Evolutionary conservation across 2,329 filamentous ascomycete species (phyloP), one percentile per base, ranked within the genome.

Genomic region (Albifimbria verrucaria): DNA sequence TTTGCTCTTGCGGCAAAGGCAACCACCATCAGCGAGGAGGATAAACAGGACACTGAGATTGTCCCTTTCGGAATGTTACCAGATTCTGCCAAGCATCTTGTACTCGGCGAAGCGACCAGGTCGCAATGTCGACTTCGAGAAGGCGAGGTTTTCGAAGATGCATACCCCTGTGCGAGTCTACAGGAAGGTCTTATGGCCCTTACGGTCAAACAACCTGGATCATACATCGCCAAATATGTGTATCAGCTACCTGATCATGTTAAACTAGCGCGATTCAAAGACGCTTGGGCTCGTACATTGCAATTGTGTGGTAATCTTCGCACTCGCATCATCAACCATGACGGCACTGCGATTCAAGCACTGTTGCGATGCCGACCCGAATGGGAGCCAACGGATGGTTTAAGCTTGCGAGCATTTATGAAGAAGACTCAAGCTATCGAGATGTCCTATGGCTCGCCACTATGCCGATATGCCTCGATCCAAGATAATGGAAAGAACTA

Each of bases 181-280:
- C 50, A 52, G 28, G 43, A 39, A 15, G 50, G 50, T 10, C 26
- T 50, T 17, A 49, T 53, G 28, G 44, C 51, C 17, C 43, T 52
- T 9, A n/a, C 50, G 17, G n/a, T 32, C 6, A 47, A 48, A 22
- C 24, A 46, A 15, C 28, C 44, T 2, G 43, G 44, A 7, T 46
- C 42, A 7, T 52, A 52, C 26, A 36, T 52, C 20, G 42, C 24
- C 23, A 39, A 48, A 24, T 22, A 32, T 12, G 28, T 36, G 11
- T 46, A 47, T 12, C 22, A 23, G 18, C 44, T 52, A 9, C 25
- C 15, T 9, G 17, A 20, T 26, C 15, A 48, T 21, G 20, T 52
- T 41, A 26, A 52, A 9, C n/a, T 41, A 2, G 26, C 18, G 11
- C 23, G 32, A 15, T 52, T 52, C 32, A n/a, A 48, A 42, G 4